These are phyloP conservation scores for Aciculosporium take DNA, from an alignment of 2,329 filamentous ascomycete species.

Conservation along the genomic window DNA sequence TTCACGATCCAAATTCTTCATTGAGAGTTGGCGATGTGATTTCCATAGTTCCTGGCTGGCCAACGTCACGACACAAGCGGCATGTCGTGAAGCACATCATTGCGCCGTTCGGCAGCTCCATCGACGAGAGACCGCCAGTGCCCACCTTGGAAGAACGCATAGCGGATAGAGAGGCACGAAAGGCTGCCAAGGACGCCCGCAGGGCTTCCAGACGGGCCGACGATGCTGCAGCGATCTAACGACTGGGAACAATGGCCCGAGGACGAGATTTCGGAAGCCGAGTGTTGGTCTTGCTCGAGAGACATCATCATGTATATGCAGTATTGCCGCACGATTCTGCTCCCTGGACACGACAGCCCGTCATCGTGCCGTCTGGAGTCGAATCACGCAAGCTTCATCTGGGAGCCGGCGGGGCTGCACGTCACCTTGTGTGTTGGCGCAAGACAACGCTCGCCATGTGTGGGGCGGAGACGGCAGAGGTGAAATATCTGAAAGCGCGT, in stretches of 20 bases:
- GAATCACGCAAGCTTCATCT: too few relatives aligned
- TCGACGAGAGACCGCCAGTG: constrained; percentile 50
- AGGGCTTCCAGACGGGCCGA: constrained; percentile 22
- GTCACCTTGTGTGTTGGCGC: background rate
- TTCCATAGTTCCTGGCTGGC: constrained; percentile 51
- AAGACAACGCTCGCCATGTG: background rate
- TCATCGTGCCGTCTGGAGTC: background rate
- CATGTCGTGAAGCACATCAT: constrained; percentile 66
- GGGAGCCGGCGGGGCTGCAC: background rate
- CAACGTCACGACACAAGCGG: constrained; percentile 50
- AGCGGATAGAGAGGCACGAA: constrained; percentile 37
- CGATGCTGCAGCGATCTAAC: constrained; percentile 4
- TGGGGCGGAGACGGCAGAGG: background rate
- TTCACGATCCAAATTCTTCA: constrained; percentile 65
- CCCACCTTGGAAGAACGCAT: constrained; percentile 49
- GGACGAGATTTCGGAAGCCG: background rate
- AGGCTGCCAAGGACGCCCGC: constrained; percentile 42
- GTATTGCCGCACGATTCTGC: too few relatives aligned
- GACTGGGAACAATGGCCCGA: background rate
- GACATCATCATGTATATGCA: background rate
- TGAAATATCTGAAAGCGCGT: background rate
- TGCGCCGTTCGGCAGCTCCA: constrained; percentile 49
- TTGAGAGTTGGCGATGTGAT: constrained; percentile 63
- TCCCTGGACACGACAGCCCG: background rate
- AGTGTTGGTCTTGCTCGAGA: background rate